Base-by-base conservation (phyloP, 371 early-diverging fungal genomes). In the Nematocida ausubeli region DNA sequence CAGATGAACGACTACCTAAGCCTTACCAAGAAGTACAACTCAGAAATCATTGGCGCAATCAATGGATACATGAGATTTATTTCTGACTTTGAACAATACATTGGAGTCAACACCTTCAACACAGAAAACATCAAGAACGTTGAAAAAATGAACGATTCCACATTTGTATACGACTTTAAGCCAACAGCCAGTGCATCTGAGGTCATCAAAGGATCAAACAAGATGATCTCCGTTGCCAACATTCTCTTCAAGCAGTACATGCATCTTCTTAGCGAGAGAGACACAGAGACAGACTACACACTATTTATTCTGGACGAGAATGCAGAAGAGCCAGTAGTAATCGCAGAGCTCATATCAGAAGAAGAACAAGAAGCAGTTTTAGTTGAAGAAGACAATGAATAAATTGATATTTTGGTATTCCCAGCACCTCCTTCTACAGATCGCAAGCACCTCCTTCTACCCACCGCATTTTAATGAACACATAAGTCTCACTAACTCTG, bases 11-110 rank as follows among this genome's bases (percentile, higher is more conserved):
- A 52, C n/a, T 75, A 75, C 78, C 22, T 51, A 12, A 19, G 14
- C n/a, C 5, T 39, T n/a, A 34, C 63, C 7, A 51, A 67, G 44
- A 39, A 52, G 39, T 24, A 35, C 66, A 75, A 75, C 78, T 9
- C 26, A 3, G 30, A 32, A 14, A 12, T 75, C 9, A 54, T 75
- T 39, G 30, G 9, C 12, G 52, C 16, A 7, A 75, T 75, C 39
- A 75, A 75, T 55, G 16, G 14, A 2, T 54, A 63, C 50, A 26
- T 64, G 35, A 14, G 55, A 19, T 75, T 64, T 40, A 55, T 75
- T 40, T 50, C 78, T 1, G 78, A 75, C 35, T 35, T 65, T 9
- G 78, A 75, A 32, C 78, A 75, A 30, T 75, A 66, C 49, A 34
- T 63, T 22, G 30, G 37, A 24, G 39, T 65, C 19, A 54, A 19